Conservation (phyloP, 139 green algal species). For the Microglena sp. region DNA sequence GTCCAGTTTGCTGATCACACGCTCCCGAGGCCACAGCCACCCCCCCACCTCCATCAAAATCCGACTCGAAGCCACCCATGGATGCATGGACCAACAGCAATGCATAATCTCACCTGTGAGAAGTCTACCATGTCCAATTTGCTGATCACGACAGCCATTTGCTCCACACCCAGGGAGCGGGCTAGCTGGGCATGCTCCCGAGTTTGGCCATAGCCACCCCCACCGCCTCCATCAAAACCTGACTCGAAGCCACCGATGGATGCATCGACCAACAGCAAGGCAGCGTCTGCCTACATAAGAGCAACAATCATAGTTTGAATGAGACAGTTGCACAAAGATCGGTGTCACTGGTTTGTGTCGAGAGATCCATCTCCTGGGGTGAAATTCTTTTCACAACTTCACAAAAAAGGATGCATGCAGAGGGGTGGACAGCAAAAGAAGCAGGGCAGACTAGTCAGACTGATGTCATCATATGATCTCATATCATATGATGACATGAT, state of each 20-base stretch:
- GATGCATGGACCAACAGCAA: slow-evolving; percentile 92
- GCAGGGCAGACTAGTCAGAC: no score
- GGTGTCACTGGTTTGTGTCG: no score
- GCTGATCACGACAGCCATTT: slow-evolving; percentile 83
- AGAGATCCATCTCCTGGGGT: no score
- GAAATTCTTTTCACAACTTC: no score
- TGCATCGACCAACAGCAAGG: slow-evolving; percentile 90
- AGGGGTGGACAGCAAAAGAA: no score
- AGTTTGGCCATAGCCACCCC: slow-evolving; percentile 85
- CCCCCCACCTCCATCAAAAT: no score
- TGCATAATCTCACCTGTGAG: slow-evolving; percentile 50
- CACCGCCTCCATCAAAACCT: no score
- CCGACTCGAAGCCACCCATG: slow-evolving; percentile 83
- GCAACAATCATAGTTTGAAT: no score
- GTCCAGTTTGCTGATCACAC: slow-evolving; percentile 89
- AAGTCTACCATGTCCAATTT: slow-evolving; percentile 79
- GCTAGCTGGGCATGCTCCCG: slow-evolving; percentile 91
- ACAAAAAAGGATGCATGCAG: no score
- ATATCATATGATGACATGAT: no score
- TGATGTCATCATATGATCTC: no score
- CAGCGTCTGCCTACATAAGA: slow-evolving; percentile 92
- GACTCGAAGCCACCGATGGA: slow-evolving; percentile 86
- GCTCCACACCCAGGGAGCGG: slow-evolving; percentile 75
- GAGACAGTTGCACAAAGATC: no score
- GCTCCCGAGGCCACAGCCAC: slow-evolving; percentile 77